Conservation (phyloP, 352 stramenopile genomes). For the Globisporangium recalcitrans region DNA sequence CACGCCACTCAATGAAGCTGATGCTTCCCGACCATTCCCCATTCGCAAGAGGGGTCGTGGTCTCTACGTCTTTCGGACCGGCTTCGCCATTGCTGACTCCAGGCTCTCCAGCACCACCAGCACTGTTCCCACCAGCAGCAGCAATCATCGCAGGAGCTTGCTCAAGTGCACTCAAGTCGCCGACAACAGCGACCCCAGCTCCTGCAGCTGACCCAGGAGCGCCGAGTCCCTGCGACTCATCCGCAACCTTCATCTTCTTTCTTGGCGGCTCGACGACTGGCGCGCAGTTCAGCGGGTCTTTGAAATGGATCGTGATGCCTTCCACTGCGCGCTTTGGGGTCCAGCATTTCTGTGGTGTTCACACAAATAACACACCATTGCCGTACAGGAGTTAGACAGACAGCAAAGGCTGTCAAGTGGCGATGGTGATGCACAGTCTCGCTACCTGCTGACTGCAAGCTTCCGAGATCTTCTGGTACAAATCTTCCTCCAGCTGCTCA, state of each 20-base stretch:
- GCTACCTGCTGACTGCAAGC: constrained; percentile 54
- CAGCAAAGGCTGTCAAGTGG: neutral
- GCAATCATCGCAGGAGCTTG: neutral
- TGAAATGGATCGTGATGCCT: constrained; percentile 73
- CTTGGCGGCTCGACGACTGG: constrained; percentile 63
- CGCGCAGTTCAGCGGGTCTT: constrained; percentile 65
- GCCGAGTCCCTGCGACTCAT: constrained; percentile 23
- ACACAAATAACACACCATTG: neutral
- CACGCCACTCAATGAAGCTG: constrained; percentile 84
- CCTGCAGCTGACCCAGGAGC: neutral
- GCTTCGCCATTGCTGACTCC: constrained; percentile 17
- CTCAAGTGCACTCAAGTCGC: constrained; percentile 8
- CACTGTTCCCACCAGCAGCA: neutral
- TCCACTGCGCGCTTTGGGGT: constrained; percentile 65
- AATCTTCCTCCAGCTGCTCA: constrained; percentile 76
- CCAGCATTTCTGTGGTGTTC: constrained; percentile 50
- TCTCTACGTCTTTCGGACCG: constrained; percentile 26
- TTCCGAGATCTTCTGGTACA: constrained; percentile 63
- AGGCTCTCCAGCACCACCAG: constrained; percentile 5
- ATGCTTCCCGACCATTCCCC: constrained; percentile 75
- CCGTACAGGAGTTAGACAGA: neutral
- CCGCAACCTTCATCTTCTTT: constrained; percentile 52
- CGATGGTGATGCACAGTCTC: neutral
- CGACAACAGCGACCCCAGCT: neutral
- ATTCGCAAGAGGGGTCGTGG: constrained; percentile 41